Evolutionary conservation across 164 flowering plant genomes (phyloP).

Genomic region (Brasenia schreberi): DNA sequence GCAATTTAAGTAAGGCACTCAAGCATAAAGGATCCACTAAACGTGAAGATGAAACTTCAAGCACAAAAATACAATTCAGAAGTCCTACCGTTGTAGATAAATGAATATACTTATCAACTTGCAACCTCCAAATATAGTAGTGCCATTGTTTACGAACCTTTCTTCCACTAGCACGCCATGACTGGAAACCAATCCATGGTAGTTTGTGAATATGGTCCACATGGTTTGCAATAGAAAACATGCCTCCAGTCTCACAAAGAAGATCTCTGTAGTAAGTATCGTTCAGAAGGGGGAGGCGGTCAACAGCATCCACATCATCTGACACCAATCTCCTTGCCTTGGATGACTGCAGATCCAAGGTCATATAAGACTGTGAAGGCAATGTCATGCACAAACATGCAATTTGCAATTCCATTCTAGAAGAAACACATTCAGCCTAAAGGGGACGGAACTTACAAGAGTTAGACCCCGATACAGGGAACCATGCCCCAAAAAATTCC

Average conservation of each 20-base stretch:
- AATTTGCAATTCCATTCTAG: background rate
- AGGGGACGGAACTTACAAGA: constrained; percentile 54
- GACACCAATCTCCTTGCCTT: constrained; percentile 52
- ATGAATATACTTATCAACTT: background rate
- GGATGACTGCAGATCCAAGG: constrained; percentile 34
- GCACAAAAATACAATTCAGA: background rate
- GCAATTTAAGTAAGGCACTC: too few species aligned
- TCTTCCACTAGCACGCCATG: constrained; percentile 90
- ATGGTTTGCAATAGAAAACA: constrained; percentile 78
- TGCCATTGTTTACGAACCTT: constrained; percentile 30
- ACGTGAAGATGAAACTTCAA: background rate
- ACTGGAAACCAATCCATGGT: constrained; percentile 99
- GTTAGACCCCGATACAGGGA: constrained; percentile 94
- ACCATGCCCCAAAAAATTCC: constrained; percentile 92
- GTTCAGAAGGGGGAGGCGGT: constrained; percentile 69
- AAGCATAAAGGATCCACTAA: too few species aligned
- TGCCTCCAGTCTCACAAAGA: constrained; percentile 89
- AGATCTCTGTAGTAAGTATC: constrained; percentile 50
- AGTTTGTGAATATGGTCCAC: constrained; percentile 75
- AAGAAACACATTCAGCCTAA: background rate
- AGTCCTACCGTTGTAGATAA: background rate
- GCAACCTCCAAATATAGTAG: too few species aligned
- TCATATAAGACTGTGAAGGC: background rate
- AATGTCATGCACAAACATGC: background rate
- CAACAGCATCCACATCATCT: constrained; percentile 92